Percentiles rank a stretch among this genome's conserved stretches.
These are phyloP conservation scores for Mycena sanguinolenta DNA, from an alignment of 768 basidiomycete species.

Conservation along the genomic window DNA sequence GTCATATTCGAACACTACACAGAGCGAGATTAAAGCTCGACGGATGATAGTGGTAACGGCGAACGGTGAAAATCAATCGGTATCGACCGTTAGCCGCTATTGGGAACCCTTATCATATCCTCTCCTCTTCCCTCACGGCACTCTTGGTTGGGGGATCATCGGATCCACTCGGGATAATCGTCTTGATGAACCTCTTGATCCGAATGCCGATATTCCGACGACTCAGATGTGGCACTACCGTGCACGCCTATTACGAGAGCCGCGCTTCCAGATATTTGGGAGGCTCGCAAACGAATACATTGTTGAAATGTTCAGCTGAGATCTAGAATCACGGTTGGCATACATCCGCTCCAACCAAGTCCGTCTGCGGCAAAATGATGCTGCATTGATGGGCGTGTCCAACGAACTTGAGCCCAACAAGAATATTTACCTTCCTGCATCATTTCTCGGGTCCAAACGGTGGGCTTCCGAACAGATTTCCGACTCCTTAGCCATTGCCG, in stretches of 20 bases:
- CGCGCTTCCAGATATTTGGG: background rate
- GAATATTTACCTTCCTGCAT: background rate
- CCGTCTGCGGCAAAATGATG: background rate
- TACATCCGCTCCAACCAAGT: background rate
- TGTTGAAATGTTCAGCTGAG: background rate
- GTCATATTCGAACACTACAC: background rate
- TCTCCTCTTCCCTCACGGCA: background rate
- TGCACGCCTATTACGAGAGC: background rate
- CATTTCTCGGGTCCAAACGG: background rate
- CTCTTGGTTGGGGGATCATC: background rate
- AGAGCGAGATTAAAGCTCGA: background rate
- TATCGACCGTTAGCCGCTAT: background rate
- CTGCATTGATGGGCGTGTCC: background rate
- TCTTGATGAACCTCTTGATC: background rate
- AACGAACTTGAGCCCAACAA: background rate
- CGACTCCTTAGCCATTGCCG: background rate
- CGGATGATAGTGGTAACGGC: background rate
- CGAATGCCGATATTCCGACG: background rate
- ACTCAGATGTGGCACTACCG: background rate
- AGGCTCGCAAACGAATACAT: constrained; percentile 1
- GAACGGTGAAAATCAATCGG: background rate
- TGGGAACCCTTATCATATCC: background rate
- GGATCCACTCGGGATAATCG: background rate
- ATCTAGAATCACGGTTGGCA: background rate
- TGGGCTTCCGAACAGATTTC: background rate